These are phyloP conservation scores for Xylaria arbuscula DNA, from an alignment of 2,329 filamentous ascomycete genomes.

Conservation along the genomic window DNA sequence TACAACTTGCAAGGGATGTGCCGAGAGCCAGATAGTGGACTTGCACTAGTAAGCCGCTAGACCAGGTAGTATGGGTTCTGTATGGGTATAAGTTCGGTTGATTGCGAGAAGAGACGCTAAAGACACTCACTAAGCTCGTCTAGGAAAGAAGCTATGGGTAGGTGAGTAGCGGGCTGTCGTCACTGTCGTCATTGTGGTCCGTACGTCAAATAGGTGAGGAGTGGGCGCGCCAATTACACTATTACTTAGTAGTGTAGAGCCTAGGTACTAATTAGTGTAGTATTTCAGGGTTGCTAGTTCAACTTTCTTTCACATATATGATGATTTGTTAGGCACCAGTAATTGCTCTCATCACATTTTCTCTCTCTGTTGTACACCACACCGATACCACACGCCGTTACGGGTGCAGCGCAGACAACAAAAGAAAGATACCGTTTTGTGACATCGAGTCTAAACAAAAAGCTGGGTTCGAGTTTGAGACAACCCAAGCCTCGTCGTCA, in stretches of 20 bases:
- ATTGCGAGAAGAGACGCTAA: background rate
- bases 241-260: background rate
- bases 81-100: slow-evolving; percentile 2
- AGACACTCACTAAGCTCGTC: background rate
- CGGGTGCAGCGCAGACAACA: background rate
- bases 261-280: background rate
- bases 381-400: background rate
- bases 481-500: slow-evolving; percentile 20
- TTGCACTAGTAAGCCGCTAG: background rate
- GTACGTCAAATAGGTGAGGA: background rate
- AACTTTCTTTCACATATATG: background rate
- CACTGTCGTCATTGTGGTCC: slow-evolving; percentile 29
- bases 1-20: background rate
- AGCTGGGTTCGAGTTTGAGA: slow-evolving; percentile 5
- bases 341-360: background rate
- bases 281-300: background rate
- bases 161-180: background rate
- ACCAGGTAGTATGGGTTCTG: background rate
- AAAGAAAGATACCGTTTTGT: background rate
- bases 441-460: slow-evolving; percentile 1
- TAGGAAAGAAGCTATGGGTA: slow-evolving; percentile 22
- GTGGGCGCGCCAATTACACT: slow-evolving; percentile 2
- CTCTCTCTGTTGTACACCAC: background rate
- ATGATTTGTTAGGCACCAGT: background rate
- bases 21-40: background rate